phyloP scores from a whole-genome alignment of 495 filamentous ascomycete species.

The Daldinia grandis region DNA sequence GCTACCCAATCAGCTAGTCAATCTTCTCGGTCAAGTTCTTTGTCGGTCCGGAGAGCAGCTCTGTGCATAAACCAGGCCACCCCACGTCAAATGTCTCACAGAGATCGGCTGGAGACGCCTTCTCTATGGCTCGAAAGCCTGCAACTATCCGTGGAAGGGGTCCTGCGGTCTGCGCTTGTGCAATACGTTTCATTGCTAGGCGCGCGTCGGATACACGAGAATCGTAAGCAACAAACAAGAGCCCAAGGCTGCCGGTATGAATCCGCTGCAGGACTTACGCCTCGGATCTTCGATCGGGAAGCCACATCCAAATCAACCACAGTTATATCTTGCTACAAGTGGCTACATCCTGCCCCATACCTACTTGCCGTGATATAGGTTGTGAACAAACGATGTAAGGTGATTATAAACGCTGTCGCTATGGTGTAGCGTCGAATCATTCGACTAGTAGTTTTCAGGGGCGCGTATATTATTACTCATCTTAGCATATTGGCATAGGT shows the following conservation, averaged over 20 bases:
- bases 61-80: constrained; percentile 27
- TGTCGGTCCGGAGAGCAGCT: constrained; percentile 20
- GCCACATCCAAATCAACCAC: constrained; percentile 30
- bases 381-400: constrained; percentile 5
- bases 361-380: not conserved
- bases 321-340: constrained; percentile 4
- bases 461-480: constrained; percentile 11
- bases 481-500: not conserved
- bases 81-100: constrained; percentile 39
- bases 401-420: not conserved
- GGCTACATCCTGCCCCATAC: constrained; percentile 5
- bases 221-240: constrained; percentile 35
- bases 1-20: constrained; percentile 6
- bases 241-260: constrained; percentile 5
- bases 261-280: constrained; percentile 12
- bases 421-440: constrained; percentile 18
- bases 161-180: constrained; percentile 20
- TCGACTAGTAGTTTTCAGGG: constrained; percentile 30
- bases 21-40: constrained; percentile 15
- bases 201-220: constrained; percentile 30
- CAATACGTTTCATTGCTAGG: constrained; percentile 36
- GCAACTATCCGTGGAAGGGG: constrained; percentile 34
- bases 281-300: constrained; percentile 34
- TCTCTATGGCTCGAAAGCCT: constrained; percentile 39
- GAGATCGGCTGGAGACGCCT: constrained; percentile 30